Evolutionary conservation across 495 filamentous ascomycete species (phyloP).

Genomic region (Penicillium alfredii): DNA sequence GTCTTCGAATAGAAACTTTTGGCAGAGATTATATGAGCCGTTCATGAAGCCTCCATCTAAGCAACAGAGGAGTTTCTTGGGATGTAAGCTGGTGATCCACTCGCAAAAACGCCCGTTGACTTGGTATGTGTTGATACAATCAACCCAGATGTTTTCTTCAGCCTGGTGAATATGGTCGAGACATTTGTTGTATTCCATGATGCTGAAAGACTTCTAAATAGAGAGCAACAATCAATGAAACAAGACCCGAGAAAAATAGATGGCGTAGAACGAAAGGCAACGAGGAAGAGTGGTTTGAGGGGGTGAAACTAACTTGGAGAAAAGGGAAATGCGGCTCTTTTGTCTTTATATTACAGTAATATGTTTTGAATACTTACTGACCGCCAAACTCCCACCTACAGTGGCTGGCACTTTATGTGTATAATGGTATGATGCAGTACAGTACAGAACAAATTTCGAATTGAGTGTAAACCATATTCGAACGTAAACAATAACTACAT

Average conservation of each 20-base stretch:
- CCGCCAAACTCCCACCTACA: too few relatives aligned
- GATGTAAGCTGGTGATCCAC: background rate
- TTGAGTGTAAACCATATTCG: too few relatives aligned
- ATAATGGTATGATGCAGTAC: too few relatives aligned
- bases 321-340: too few relatives aligned
- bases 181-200: background rate
- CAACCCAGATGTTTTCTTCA: background rate
- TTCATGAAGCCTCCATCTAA: background rate
- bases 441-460: too few relatives aligned
- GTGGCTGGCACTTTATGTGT: too few relatives aligned
- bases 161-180: background rate
- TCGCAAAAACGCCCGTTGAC: background rate
- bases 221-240: slow-evolving; percentile 12
- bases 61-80: background rate
- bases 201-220: slow-evolving; percentile 9
- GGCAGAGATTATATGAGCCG: background rate
- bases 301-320: slow-evolving; percentile 22
- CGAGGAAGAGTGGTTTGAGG: slow-evolving; percentile 19
- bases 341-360: too few relatives aligned
- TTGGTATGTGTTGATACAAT: too few relatives aligned
- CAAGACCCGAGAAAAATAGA: slow-evolving; percentile 10
- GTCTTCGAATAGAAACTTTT: background rate
- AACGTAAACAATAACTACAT: too few relatives aligned
- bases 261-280: slow-evolving; percentile 13
- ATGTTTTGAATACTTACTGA: too few relatives aligned